A percentile compares a stretch with the other conserved stretches of the same genome.
Evolutionary conservation across 2,329 filamentous ascomycete species (phyloP).

Genomic region (Epichloe brachyelytri): DNA sequence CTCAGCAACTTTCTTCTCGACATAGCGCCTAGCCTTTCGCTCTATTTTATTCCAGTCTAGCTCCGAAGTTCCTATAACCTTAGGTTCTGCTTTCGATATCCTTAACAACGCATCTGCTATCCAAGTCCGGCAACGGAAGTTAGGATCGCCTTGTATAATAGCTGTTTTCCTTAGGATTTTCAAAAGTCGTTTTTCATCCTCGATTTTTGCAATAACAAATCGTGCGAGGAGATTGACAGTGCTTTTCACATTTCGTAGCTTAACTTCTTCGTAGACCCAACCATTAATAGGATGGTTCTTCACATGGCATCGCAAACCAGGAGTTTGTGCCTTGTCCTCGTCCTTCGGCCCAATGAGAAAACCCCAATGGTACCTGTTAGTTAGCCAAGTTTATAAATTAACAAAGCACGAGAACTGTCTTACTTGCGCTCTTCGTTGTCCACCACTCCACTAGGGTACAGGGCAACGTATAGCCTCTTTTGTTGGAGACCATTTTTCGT

Average conservation of each 20-base stretch:
- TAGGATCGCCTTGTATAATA: constrained; percentile 20
- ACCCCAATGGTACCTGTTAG: constrained; percentile 16
- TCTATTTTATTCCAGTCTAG: constrained; percentile 26
- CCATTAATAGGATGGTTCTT: constrained; percentile 12
- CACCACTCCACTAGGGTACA: constrained; percentile 16
- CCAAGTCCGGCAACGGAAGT: constrained; percentile 29
- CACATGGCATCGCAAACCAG: constrained; percentile 20
- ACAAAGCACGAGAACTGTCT: background rate
- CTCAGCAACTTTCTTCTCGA: constrained; percentile 16
- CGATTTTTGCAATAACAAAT: constrained; percentile 26
- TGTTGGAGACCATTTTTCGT: constrained; percentile 10
- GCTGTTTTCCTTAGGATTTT: constrained; percentile 19
- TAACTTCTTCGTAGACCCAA: constrained; percentile 17
- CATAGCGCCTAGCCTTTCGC: constrained; percentile 20
- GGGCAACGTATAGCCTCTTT: constrained; percentile 20
- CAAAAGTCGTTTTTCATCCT: constrained; percentile 19
- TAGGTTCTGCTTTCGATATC: constrained; percentile 20
- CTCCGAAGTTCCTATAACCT: constrained; percentile 22
- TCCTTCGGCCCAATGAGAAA: constrained; percentile 19
- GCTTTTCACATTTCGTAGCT: constrained; percentile 9
- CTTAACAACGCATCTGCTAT: constrained; percentile 19
- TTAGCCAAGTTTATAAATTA: background rate
- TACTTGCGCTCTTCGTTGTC: constrained; percentile 14
- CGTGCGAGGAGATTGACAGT: constrained; percentile 22
- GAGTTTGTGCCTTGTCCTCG: constrained; percentile 10